Base-by-base conservation (phyloP, 106 monocot genomes). In the Xerophyta viscosa region DNA sequence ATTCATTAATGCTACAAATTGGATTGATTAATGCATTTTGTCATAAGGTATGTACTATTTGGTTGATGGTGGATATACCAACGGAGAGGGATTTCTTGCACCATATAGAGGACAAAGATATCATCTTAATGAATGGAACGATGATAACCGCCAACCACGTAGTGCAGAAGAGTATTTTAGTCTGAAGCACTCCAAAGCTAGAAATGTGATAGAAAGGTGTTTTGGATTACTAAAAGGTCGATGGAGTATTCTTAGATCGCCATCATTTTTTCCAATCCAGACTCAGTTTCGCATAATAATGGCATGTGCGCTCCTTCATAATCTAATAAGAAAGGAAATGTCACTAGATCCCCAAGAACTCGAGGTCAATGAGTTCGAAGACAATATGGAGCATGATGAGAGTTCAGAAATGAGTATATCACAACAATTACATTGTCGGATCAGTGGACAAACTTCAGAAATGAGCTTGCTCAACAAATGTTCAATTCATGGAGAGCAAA, bases 151-250 rank as follows among this genome's bases (percentile, higher is more conserved):
- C 1, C 26, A 3, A 53, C 29, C 52, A 11, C 27, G 19, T 28
- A 48, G 24, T 48, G 6, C 2, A 18, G 4, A 7, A 12, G 46
- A 47, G 19, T 47, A 17, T 14, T 47, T 20, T 47, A 47, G 20
- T 19, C 1, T 17, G 12, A 53, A 53, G 29, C 52, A 53, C n/a
- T 27, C 52, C 29, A 2, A 11, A 14, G 29, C 29, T 29, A 27
- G 52, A n/a, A 53, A 53, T 53, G 15, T 53, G 28, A 53, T 53
- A n/a, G 29, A 53, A 8, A 53, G 52, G 29, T 53, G 29, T 4
- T 53, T 31, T 29, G 52, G 29, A 6, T 29, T 53, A 14, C 18
- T 52, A 13, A 52, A 52, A 29, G 19, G 19, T 15, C 12, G 29
- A 30, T 53, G 52, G 52, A 17, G 1, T 18, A 53, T 53, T 28